A percentile compares a stretch with the other conserved stretches of the same genome.
Evolutionary conservation across 1,284 basidiomycete genomes (phyloP).

Genomic region (Ceratobasidium sp.): DNA sequence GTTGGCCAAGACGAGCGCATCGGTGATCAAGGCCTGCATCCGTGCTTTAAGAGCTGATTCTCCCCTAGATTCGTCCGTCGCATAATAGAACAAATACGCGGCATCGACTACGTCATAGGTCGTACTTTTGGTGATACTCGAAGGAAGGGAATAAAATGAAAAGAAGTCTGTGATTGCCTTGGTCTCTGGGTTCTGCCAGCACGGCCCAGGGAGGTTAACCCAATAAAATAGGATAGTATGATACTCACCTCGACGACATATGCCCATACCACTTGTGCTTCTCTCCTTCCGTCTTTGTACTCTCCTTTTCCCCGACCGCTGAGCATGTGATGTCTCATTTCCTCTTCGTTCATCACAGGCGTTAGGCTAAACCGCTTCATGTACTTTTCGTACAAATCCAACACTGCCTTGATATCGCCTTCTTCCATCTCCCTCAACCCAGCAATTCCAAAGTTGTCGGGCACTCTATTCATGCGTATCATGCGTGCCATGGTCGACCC

Average conservation of each 20-base stretch:
- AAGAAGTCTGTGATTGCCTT: slow-evolving; percentile 92
- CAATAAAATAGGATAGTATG: slow-evolving; percentile 8
- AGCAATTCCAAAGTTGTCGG: slow-evolving; percentile 48
- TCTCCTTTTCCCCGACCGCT: slow-evolving; percentile 78
- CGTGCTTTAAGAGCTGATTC: slow-evolving; percentile 75
- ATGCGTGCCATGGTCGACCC: slow-evolving; percentile 87
- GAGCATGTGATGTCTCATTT: slow-evolving; percentile 87
- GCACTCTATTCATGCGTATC: slow-evolving; percentile 75
- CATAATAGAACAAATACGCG: slow-evolving; percentile 94
- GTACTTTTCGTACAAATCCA: slow-evolving; percentile 78
- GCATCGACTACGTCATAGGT: slow-evolving; percentile 77
- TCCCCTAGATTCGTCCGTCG: slow-evolving; percentile 63
- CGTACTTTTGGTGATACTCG: slow-evolving; percentile 76
- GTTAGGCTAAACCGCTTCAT: slow-evolving; percentile 87
- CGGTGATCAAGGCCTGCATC: slow-evolving; percentile 73
- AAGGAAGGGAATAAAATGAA: slow-evolving; percentile 96
- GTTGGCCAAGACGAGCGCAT: slow-evolving; percentile 81
- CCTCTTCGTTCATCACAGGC: slow-evolving; percentile 79
- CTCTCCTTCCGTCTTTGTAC: slow-evolving; percentile 60
- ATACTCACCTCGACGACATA: slow-evolving; percentile 90
- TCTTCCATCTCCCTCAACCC: slow-evolving; percentile 90
- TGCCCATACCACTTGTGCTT: slow-evolving; percentile 91
- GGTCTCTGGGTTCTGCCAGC: slow-evolving; percentile 75
- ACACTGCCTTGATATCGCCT: slow-evolving; percentile 75
- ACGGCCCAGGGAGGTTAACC: slow-evolving; percentile 1